Base-by-base conservation (phyloP, 2,329 filamentous ascomycete genomes). In the Eurotiales sp. region DNA sequence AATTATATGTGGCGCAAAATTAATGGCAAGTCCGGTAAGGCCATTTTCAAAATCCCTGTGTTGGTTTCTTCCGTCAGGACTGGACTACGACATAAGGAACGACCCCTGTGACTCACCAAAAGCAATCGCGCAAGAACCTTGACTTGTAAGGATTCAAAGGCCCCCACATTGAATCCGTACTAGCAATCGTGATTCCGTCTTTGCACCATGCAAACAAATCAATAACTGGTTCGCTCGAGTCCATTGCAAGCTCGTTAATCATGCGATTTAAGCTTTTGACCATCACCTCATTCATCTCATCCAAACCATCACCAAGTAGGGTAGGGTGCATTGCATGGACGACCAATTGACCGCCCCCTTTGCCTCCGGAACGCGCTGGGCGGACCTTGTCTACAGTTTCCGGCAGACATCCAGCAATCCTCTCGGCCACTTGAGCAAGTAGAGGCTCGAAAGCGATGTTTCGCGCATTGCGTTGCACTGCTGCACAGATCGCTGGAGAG, bases 41-140 rank as follows among this genome's bases (percentile, higher is more conserved):
- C 64, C 68, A 8, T 46, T 50, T 42, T 76, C 74, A 54, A 72
- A 70, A n/a, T 68, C 62, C 71, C 71, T 64, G 25, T n/a, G 11
- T 21, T 12, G n/a, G 23, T 27, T 27, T 14, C 6, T 11, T 45
- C 40, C 11, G 19, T 19, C 29, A 36, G 29, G 23, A 12, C 27
- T 43, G 17, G 19, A 15, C 7, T 21, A 14, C 10, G 8, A 17
- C 8, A 8, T 19, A n/a, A n/a, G 7, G 7, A 29, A 12, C 11
- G 7, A 11, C 6, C 3, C 8, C 25, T 6, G 19, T n/a, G 29
- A 44, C 46, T 44, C 44, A 64, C 61, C 59, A 64, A 39, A 61
- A 62, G 47, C 58, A 55, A 21, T 64, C 48, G 23, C 54, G 45
- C 15, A 64, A 29, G 3, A 50, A 47, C 30, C 45, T 36, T 5